Conservation (phyloP, 805 yeast genomes). For the Myxozyma vanderwaltii region DNA sequence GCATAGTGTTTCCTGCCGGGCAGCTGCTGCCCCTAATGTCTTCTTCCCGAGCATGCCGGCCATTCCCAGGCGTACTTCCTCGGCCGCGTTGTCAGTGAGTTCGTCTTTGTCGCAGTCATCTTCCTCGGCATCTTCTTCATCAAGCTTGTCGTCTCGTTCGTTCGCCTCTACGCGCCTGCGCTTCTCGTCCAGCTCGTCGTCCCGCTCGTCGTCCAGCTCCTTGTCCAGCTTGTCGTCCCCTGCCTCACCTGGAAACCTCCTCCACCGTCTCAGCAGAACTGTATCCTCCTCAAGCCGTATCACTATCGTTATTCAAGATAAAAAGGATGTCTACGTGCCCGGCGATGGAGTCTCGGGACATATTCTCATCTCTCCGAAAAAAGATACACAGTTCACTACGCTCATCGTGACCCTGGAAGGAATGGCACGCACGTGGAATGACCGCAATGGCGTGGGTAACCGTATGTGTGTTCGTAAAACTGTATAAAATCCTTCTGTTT, state of each 20-base stretch:
- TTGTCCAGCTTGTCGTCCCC: neutral
- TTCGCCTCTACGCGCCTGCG: neutral
- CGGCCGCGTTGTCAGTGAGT: neutral
- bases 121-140: neutral
- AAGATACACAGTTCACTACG: conserved; percentile 4
- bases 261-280: neutral
- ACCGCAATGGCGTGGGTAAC: neutral
- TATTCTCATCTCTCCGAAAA: conserved; percentile 2
- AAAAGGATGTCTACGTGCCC: conserved; percentile 17
- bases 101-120: neutral
- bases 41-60: no score
- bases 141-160: neutral
- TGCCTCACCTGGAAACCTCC: neutral
- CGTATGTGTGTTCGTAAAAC: conserved; percentile 13
- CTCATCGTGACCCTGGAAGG: conserved; percentile 26
- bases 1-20: neutral
- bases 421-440: conserved; percentile 19
- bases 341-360: conserved; percentile 27
- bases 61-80: no score
- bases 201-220: neutral
- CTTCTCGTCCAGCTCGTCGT: neutral
- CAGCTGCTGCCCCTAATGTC: no score
- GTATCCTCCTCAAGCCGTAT: neutral
- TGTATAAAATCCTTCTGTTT: neutral
- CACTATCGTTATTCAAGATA: conserved; percentile 7